Evolutionary conservation across 2,329 filamentous ascomycete species (phyloP), one percentile per base, ranked within the genome.

Genomic region (Epichloe uncinata): DNA sequence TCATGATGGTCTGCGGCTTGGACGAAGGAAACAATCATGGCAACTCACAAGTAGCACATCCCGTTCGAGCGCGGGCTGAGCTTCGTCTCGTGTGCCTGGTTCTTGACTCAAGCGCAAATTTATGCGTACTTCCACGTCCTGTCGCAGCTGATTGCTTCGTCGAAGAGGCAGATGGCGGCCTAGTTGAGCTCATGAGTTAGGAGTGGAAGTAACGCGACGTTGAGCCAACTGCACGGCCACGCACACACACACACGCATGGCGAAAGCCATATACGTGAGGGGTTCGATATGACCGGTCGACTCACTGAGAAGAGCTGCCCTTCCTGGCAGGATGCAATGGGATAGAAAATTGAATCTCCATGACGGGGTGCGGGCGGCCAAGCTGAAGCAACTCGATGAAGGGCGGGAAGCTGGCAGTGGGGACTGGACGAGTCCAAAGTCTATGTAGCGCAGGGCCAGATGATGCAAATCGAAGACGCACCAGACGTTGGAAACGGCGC

Each of bases 281-380:
- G 35, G 5, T 33, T 37, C 38, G 18, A 5, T 26, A 15, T 22
- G 33, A 22, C 16, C 13, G 38, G 38, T n/a, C 11, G 16, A 56
- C 62, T 61, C 53, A 66, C 63, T 50, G 53, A 47, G 55, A 46
- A 44, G 50, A 52, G n/a, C 11, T 42, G 47, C 41, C 56, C 42
- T 52, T 58, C 34, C 50, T 55, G 44, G 54, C 56, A 42, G 50
- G 51, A 42, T 56, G 58, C 13, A 66, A 53, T 15, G 64, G 58
- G 36, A 67, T 52, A n/a, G 62, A 62, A 55, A 68, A 68, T 45
- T 68, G 66, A 48, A 68, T 65, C 59, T 68, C 66, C 66, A 68
- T 68, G 36, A 42, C 44, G 35, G 30, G 22, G n/a, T 33, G 50
- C 15, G 16, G 35, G 26, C 37, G 3, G 18, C 18, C 18, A 42